Evolutionary conservation across 495 filamentous ascomycete species (phyloP).

Genomic region (Daldinia concentrica): DNA sequence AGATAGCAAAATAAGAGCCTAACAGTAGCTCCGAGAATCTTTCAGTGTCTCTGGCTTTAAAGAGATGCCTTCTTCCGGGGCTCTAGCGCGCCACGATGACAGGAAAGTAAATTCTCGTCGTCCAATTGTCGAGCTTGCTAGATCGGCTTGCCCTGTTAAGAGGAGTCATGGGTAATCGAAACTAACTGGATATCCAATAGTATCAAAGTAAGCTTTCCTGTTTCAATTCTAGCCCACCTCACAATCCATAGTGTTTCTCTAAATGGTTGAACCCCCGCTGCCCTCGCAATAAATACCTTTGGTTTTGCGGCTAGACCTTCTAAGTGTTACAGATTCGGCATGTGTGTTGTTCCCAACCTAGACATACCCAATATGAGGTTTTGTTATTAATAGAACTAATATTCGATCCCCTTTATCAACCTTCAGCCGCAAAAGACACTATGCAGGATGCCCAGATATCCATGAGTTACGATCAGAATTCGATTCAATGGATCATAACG

Average conservation of each 20-base stretch:
- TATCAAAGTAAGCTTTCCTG: not conserved
- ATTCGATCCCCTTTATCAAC: not conserved
- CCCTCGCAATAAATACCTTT: conserved; percentile 1
- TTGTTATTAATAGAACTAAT: conserved; percentile 23
- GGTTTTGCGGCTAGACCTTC: conserved; percentile 2
- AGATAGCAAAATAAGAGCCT: conserved; percentile 9
- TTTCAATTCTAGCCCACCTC: conserved; percentile 5
- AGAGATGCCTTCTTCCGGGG: conserved; percentile 3
- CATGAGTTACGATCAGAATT: conserved; percentile 12
- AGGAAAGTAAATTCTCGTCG: not conserved
- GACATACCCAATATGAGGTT: conserved; percentile 7
- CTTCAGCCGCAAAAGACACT: conserved; percentile 25
- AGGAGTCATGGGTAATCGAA: conserved; percentile 2
- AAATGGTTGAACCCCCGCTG: conserved; percentile 13
- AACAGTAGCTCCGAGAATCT: not conserved
- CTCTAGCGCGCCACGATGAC: conserved; percentile 17
- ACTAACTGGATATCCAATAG: conserved; percentile 7
- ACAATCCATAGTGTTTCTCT: not conserved
- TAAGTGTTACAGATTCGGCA: not conserved
- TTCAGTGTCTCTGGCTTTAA: conserved; percentile 9
- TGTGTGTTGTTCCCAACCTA: conserved; percentile 6
- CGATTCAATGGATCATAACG: conserved; percentile 12
- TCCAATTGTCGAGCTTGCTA: conserved; percentile 12
- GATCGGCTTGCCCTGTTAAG: not conserved
- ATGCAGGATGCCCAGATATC: conserved; percentile 15